Evolutionary conservation across 31 red algal species (phyloP).

Genomic region (Endocladia muricata): DNA sequence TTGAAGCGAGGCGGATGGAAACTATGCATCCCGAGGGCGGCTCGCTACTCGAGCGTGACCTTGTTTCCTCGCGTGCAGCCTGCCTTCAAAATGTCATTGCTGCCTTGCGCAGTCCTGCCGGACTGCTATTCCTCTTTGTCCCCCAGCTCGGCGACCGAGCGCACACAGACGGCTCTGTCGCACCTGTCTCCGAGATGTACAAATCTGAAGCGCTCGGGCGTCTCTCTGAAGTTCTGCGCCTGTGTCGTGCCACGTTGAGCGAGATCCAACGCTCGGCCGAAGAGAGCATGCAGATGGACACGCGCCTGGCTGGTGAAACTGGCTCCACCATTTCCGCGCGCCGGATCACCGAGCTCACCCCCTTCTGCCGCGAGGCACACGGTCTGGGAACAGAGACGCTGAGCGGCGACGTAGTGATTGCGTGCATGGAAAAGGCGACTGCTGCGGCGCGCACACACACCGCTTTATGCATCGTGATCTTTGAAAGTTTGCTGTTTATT

Average conservation of each 20-base stretch:
- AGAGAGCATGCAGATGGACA: constrained; percentile 59
- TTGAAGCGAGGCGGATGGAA: constrained; percentile 51
- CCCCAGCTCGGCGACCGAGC: constrained; percentile 4
- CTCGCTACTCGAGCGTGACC: constrained; percentile 52
- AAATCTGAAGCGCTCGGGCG: too few relatives aligned
- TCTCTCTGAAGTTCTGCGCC: constrained; percentile 42
- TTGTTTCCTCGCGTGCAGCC: constrained; percentile 25
- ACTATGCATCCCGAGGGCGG: constrained; percentile 72
- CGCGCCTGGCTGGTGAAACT: constrained; percentile 21
- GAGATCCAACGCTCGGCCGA: constrained; percentile 33
- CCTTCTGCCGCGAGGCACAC: constrained; percentile 61
- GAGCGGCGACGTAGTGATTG: constrained; percentile 9
- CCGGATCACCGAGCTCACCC: constrained; percentile 29
- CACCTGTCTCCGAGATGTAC: too few relatives aligned
- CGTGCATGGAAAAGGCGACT: constrained; percentile 46
- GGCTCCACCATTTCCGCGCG: constrained; percentile 33
- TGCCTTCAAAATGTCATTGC: constrained; percentile 69
- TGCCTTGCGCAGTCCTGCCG: constrained; percentile 35
- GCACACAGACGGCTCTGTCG: not conserved
- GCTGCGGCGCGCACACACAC: constrained; percentile 21
- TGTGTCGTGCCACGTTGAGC: constrained; percentile 38
- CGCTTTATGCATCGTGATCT: constrained; percentile 33
- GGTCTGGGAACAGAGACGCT: constrained; percentile 21
- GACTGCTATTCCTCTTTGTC: constrained; percentile 28
- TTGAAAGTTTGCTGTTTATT: constrained; percentile 70